Base-by-base conservation (phyloP, 192 early-diverging fungal species). In the Coemansia sp. region DNA sequence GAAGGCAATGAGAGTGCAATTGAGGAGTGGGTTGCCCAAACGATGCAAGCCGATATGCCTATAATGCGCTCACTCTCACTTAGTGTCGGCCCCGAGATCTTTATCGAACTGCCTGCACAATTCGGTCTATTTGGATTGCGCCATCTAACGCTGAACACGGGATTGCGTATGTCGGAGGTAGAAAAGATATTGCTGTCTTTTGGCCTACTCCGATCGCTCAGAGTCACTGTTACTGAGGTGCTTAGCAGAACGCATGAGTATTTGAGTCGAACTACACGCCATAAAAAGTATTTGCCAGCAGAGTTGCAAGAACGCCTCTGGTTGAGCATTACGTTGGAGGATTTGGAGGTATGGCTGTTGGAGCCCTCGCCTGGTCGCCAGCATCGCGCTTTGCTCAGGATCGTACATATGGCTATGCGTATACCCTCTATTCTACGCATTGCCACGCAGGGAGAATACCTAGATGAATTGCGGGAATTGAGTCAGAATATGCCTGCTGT, bases 231-330 rank as follows among this genome's bases (percentile, higher is more conserved):
- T 17, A 64, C 70, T 0, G 70, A 75, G n/a, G 67, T 71, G 3
- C 58, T 69, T 13, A 45, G 64, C 48, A 67, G 34, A n/a, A 39
- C 78, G 5, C 72, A 76, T 46, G 78, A 81, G 62, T 72, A 69
- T 22, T 17, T 81, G 63, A 76, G 74, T 40, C 65, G 73, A 27
- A 65, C 45, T 1, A 46, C 74, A 0, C 60, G 64, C 11, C 78
- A 36, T 13, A 64, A 69, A 45, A 75, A 70, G 24, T 72, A 75
- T 38, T 15, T 63, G 1, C 31, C 38, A 17, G 34, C 27, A 6
- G 34, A 53, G 10, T 51, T 59, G n/a, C 46, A 51, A 0, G 7
- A 38, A 1, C 53, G 56, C 19, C 27, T 12, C 12, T 34, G 46
- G 29, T 27, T 81, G 9, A 76, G 74, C 36, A 22, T 38, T 1